Evolutionary conservation across 169 alveolate genomes (phyloP).

Genomic region (Plasmodium knowlesi): DNA sequence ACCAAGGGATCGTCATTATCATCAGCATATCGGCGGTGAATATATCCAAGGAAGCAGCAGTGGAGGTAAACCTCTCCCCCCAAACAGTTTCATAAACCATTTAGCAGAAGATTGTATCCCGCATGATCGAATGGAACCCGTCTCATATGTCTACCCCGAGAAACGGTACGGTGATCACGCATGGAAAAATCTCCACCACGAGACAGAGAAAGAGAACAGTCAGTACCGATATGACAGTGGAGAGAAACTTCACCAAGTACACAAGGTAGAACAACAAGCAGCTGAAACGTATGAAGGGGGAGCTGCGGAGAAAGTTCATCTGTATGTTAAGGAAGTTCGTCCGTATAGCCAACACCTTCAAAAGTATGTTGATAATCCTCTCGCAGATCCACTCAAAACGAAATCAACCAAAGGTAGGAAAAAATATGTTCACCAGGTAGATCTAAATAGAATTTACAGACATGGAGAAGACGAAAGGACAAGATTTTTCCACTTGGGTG

Average conservation of each 20-base stretch:
- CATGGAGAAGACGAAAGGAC: neutral
- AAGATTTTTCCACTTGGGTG: neutral
- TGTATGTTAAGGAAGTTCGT: neutral
- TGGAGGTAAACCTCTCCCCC: neutral
- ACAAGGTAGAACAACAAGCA: neutral
- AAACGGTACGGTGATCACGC: neutral
- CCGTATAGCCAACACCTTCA: neutral
- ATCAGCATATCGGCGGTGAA: neutral
- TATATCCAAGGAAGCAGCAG: neutral
- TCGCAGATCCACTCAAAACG: neutral
- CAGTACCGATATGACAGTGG: neutral
- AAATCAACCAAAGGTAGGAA: neutral
- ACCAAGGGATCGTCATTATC: neutral
- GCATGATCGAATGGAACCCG: neutral
- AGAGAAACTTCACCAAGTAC: neutral
- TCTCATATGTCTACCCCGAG: neutral
- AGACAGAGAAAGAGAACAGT: neutral
- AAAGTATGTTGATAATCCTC: neutral
- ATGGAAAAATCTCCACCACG: neutral
- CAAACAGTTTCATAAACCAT: neutral
- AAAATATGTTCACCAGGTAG: neutral
- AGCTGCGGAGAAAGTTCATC: neutral
- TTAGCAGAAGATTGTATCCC: neutral
- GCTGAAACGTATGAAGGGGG: neutral
- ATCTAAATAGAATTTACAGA: neutral